A percentile compares a stretch with the other conserved stretches of the same genome.
Evolutionary conservation across 495 filamentous ascomycete genomes (phyloP).

Genomic region (Trichoderma orchidacearum): DNA sequence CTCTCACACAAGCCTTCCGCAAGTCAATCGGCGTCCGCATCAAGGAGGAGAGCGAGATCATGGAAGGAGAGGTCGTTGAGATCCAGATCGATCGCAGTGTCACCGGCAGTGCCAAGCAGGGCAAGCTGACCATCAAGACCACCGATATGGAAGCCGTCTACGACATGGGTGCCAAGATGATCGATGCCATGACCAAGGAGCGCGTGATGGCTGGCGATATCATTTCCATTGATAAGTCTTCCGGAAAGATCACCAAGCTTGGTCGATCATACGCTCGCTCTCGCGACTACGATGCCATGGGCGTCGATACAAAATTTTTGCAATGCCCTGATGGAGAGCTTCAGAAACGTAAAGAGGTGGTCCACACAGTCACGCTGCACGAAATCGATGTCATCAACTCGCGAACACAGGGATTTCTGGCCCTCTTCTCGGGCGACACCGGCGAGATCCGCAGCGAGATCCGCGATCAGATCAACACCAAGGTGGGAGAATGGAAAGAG

Average conservation of each 20-base stretch:
- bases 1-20: slow-evolving; percentile 91
- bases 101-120: slow-evolving; percentile 92
- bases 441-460: slow-evolving; percentile 97
- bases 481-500: slow-evolving; percentile 97
- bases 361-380: slow-evolving; percentile 92
- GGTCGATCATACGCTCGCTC: slow-evolving; percentile 86
- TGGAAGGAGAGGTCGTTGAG: slow-evolving; percentile 97
- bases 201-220: slow-evolving; percentile 97
- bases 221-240: slow-evolving; percentile 95
- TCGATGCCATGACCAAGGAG: slow-evolving; percentile 97
- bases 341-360: slow-evolving; percentile 91
- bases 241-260: slow-evolving; percentile 92
- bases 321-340: slow-evolving; percentile 98
- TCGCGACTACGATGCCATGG: slow-evolving; percentile 98
- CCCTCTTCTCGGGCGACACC: slow-evolving; percentile 93
- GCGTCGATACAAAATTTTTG: slow-evolving; percentile 93
- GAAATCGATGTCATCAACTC: slow-evolving; percentile 99
- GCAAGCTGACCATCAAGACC: slow-evolving; percentile 98
- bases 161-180: slow-evolving; percentile 99
- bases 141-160: slow-evolving; percentile 99
- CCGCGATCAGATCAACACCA: slow-evolving; percentile 95
- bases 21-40: slow-evolving; percentile 94
- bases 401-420: slow-evolving; percentile 88
- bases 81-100: slow-evolving; percentile 98
- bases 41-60: slow-evolving; percentile 97